phyloP scores from a whole-genome alignment of 805 yeast species.

The Suhomyces canberraensis region DNA sequence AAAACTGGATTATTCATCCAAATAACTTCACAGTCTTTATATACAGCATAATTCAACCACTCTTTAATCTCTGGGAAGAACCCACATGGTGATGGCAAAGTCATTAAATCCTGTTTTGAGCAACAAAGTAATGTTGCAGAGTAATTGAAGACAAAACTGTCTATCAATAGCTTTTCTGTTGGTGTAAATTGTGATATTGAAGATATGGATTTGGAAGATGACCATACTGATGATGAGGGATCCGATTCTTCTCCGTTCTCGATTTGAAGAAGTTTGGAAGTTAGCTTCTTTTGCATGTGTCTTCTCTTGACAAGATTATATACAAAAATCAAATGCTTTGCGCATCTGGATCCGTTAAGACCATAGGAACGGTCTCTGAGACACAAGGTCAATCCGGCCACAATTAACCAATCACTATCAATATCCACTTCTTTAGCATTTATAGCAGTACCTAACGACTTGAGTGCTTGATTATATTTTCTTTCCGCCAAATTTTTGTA shows the following conservation, averaged over 20 bases:
- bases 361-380: slow-evolving; percentile 33
- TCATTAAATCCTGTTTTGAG: slow-evolving; percentile 19
- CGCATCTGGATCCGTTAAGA: slow-evolving; percentile 23
- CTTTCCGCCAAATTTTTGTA: slow-evolving; percentile 8
- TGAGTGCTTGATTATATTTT: slow-evolving; percentile 8
- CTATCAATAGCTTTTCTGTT: slow-evolving; percentile 38
- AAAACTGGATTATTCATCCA: slow-evolving; percentile 44
- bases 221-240: neutral
- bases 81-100: slow-evolving; percentile 42
- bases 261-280: neutral
- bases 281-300: slow-evolving; percentile 7
- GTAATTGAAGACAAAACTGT: slow-evolving; percentile 44
- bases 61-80: slow-evolving; percentile 27
- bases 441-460: slow-evolving; percentile 14
- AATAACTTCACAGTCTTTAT: slow-evolving; percentile 28
- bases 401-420: slow-evolving; percentile 38
- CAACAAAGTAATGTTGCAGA: slow-evolving; percentile 37
- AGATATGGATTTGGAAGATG: too few species aligned
- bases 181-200: slow-evolving; percentile 7
- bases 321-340: slow-evolving; percentile 32
- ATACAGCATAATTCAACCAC: slow-evolving; percentile 34
- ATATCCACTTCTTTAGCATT: slow-evolving; percentile 19
- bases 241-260: neutral
- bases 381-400: slow-evolving; percentile 38
- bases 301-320: slow-evolving; percentile 28